Evolutionary conservation across 1,284 basidiomycete species (phyloP).

Genomic region (Ustilago curta): DNA sequence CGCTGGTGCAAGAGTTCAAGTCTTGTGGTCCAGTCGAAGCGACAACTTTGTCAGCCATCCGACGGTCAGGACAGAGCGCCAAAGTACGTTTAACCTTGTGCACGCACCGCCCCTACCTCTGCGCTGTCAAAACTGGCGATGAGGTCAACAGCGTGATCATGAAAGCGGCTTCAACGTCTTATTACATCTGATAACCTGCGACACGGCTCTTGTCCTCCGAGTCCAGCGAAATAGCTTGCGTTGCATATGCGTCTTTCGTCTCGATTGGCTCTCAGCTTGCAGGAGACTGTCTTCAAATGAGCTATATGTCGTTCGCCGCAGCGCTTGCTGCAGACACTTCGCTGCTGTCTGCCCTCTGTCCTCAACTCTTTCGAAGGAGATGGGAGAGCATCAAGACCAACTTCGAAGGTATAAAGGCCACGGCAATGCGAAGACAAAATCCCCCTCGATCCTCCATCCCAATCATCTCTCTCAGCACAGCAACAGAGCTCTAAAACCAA

Average conservation of each 20-base stretch:
- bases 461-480: neutral
- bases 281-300: too few species aligned
- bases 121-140: neutral
- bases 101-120: neutral
- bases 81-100: too few species aligned
- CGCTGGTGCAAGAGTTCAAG: too few species aligned
- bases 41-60: too few species aligned
- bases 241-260: neutral
- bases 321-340: neutral
- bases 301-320: too few species aligned
- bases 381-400: neutral
- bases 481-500: neutral
- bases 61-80: too few species aligned
- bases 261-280: too few species aligned
- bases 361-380: neutral
- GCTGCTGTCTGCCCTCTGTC: neutral
- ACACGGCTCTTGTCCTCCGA: neutral
- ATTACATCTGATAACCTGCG: neutral
- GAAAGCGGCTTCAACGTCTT: slow-evolving; percentile 1
- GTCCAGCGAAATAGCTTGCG: neutral
- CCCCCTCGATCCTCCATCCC: neutral
- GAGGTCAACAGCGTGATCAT: neutral
- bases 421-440: neutral
- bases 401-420: neutral
- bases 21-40: too few species aligned